Evolutionary conservation across 2,329 filamentous ascomycete species (phyloP), one percentile per base, ranked within the genome.

Genomic region (Ceratocystis destructans): DNA sequence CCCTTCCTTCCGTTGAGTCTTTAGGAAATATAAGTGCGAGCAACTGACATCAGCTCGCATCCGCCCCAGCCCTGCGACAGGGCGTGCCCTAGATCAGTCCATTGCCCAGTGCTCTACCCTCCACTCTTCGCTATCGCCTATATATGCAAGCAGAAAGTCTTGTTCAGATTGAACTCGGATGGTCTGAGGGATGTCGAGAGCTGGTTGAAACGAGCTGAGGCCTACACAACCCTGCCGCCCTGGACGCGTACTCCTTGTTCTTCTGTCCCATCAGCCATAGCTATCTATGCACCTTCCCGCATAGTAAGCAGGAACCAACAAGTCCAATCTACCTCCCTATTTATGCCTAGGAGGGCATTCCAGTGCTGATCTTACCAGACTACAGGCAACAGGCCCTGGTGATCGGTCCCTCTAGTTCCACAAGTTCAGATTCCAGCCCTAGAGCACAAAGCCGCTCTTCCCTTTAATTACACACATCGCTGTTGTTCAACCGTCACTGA

Each of bases 341-440:
- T 31, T 33, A 6, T 15, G 8, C 53, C 6, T 57, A 31, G 28
- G 7, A 33, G 53, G 5, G 28, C 15, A 57, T 57, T 57, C 53
- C 53, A 57, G 22, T 7, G 53, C n/a, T 33, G 12, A 57, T 31
- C 53, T 37, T 17, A 1, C 25, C 7, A 5, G 15, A 37, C 12
- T 17, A 33, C 28, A n/a, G 59, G 8, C 28, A 62, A 22, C 28
- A 5, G 6, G 17, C n/a, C 33, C 10, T 2, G 17, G 59, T 12
- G 33, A 41, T 62, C 59, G 22, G 59, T 22, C 25, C 3, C 59
- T 7, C 17, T 33, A 10, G 59, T 41, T 44, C 59, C 59, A 62
- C 59, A 62, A 62, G 59, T 62, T 62, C 17, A 15, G 59, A 45
- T 44, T 45, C 41, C 59, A 62, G 28, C n/a, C 33, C 41, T 44